Base-by-base conservation (phyloP, 441 rosid genomes). In the Gossypium aridum region DNA sequence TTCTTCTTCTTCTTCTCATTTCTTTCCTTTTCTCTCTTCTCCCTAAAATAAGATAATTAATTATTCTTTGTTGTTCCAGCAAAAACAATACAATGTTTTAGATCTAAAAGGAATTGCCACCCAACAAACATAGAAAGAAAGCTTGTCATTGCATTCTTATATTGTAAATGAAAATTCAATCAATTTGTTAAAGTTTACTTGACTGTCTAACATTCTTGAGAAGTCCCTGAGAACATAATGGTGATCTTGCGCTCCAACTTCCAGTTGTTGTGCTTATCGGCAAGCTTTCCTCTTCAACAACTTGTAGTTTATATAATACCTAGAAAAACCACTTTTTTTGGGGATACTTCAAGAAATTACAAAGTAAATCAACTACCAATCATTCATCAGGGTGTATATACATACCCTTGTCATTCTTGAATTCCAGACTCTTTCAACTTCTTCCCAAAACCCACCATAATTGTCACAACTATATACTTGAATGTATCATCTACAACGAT, bases 371-470 rank as follows among this genome's bases (percentile, higher is more conserved):
- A 37, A 37, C 43, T 37, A 37, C 43, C 43, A 37, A 37, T 7
- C 43, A 37, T 23, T 7, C 12, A 54, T 37, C 43, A 37, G 10
- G 43, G 14, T 39, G 8, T 54, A 65, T 39, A 26, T 65, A 53
- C 17, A 75, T 85, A 86, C 93, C 85, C 85, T 68, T 84, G 78
- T 85, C 87, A 82, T 78, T 84, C 85, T 76, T 83, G 82, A 76
- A 83, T 80, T 65, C 78, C 80, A 28, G 71, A 73, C 39, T 80
- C 75, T 66, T 78, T 81, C 81, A 85, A 59, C 81, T 79, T 76
- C 75, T 81, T 78, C 69, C 88, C 88, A 78, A 83, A 81, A 34
- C 76, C 81, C 63, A 78, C 84, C 85, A 81, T 80, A 37, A 37
- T 37, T 37, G 43, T 37, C 43, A 37, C 43, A 37, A 37, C 9